These are phyloP conservation scores for Rubus idaeus DNA, from an alignment of 306 rosid genomes.

Conservation along the genomic window DNA sequence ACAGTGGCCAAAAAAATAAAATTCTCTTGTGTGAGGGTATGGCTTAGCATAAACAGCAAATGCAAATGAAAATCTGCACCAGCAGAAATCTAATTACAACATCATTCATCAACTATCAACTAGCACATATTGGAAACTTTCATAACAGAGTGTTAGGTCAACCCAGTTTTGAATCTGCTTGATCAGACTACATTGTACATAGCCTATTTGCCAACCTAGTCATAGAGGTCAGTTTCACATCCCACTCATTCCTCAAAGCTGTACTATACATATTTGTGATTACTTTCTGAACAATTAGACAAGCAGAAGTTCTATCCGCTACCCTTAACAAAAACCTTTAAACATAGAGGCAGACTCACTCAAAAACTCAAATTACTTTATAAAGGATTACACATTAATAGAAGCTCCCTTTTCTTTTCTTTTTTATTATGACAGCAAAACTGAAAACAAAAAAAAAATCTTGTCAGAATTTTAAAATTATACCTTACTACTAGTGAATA, in stretches of 20 bases:
- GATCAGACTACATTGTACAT: not conserved
- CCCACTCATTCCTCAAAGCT: no score
- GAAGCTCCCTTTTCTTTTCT: no score
- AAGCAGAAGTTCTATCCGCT: not conserved
- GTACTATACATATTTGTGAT: not conserved
- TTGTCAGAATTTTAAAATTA: not conserved
- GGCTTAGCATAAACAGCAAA: not conserved
- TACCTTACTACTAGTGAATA: conserved; percentile 92
- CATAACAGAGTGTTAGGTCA: not conserved
- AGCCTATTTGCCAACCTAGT: not conserved
- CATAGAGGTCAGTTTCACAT: not conserved
- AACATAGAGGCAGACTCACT: not conserved
- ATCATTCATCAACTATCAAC: not conserved
- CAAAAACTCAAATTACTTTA: not conserved
- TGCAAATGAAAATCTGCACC: not conserved
- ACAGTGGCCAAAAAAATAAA: not conserved
- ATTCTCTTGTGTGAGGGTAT: not conserved
- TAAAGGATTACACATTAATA: not conserved
- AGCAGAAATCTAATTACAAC: not conserved
- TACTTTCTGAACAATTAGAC: not conserved
- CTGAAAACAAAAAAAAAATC: not conserved
- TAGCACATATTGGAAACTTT: not conserved
- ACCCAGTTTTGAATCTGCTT: not conserved
- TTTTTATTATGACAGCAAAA: not conserved
- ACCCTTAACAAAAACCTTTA: not conserved